Evolutionary conservation across 352 stramenopile species (phyloP).

Genomic region (Aphanomyces stellatus): DNA sequence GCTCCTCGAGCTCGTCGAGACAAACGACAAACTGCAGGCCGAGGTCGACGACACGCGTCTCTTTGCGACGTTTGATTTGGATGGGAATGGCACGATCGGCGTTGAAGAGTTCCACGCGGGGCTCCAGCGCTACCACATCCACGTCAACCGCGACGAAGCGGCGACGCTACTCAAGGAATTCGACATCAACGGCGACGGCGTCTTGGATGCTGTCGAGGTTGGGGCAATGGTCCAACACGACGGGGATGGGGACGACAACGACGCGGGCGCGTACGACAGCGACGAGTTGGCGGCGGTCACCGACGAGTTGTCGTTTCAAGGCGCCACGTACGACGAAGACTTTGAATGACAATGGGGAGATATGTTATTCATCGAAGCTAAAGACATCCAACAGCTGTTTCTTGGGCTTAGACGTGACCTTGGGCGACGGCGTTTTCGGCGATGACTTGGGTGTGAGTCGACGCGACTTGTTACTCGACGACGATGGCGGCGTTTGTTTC

Average conservation of each 20-base stretch:
- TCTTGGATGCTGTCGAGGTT: constrained; percentile 47
- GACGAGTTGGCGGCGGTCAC: constrained; percentile 41
- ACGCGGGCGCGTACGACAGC: constrained; percentile 41
- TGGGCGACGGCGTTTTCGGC: background rate
- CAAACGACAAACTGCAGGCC: constrained; percentile 20
- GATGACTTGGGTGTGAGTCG: background rate
- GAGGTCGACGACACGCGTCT: constrained; percentile 28
- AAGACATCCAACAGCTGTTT: constrained; percentile 4
- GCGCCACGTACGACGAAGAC: constrained; percentile 38
- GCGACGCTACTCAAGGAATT: constrained; percentile 40
- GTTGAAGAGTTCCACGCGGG: constrained; percentile 43
- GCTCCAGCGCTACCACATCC: constrained; percentile 34
- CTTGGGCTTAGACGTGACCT: background rate
- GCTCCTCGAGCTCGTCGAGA: constrained; percentile 30
- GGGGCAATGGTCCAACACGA: constrained; percentile 32
- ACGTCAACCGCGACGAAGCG: constrained; percentile 34
- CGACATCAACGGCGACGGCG: constrained; percentile 41
- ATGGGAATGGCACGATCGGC: constrained; percentile 50
- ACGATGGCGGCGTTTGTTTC: too few species aligned
- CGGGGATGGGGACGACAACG: constrained; percentile 17
- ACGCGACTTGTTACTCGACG: background rate
- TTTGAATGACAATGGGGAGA: constrained; percentile 30
- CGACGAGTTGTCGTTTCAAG: background rate
- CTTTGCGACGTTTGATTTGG: constrained; percentile 44
- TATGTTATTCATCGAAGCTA: constrained; percentile 9